Percentiles rank a stretch among this genome's conserved stretches.
Conservation (phyloP, 257 asterid species). For the Cordia subcordata region DNA sequence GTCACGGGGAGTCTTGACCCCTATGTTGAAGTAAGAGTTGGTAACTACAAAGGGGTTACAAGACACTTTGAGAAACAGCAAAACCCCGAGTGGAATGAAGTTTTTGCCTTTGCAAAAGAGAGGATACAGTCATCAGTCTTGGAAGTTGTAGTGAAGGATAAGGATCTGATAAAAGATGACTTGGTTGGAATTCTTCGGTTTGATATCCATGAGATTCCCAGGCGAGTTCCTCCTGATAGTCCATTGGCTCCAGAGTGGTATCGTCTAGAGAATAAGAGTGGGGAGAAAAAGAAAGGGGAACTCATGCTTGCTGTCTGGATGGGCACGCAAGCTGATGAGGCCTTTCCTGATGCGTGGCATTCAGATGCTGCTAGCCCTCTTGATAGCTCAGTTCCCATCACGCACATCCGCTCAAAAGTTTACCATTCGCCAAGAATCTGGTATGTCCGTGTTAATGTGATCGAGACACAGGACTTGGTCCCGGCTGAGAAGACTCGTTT, state of each 20-base stretch:
- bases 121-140: conserved; percentile 66
- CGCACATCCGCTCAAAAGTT: conserved; percentile 76
- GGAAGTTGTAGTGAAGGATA: conserved; percentile 67
- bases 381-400: conserved; percentile 41
- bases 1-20: conserved; percentile 79
- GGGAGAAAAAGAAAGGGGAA: conserved; percentile 66
- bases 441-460: conserved; percentile 77
- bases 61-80: conserved; percentile 65
- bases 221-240: conserved; percentile 87
- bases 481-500: conserved; percentile 46
- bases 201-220: conserved; percentile 74
- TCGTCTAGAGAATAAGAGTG: conserved; percentile 60
- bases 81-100: conserved; percentile 80
- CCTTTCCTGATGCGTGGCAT: conserved; percentile 95
- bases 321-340: conserved; percentile 97
- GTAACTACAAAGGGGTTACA: conserved; percentile 85
- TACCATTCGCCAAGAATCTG: conserved; percentile 83
- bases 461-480: conserved; percentile 83
- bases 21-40: conserved; percentile 78
- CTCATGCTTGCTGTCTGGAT: conserved; percentile 91
- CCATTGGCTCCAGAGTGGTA: conserved; percentile 98
- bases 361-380: conserved; percentile 54
- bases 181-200: conserved; percentile 58
- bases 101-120: conserved; percentile 74
- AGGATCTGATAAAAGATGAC: conserved; percentile 72